These are phyloP conservation scores for Aspergillus arachidicola DNA, from an alignment of 2,329 filamentous ascomycete genomes.

Conservation along the genomic window DNA sequence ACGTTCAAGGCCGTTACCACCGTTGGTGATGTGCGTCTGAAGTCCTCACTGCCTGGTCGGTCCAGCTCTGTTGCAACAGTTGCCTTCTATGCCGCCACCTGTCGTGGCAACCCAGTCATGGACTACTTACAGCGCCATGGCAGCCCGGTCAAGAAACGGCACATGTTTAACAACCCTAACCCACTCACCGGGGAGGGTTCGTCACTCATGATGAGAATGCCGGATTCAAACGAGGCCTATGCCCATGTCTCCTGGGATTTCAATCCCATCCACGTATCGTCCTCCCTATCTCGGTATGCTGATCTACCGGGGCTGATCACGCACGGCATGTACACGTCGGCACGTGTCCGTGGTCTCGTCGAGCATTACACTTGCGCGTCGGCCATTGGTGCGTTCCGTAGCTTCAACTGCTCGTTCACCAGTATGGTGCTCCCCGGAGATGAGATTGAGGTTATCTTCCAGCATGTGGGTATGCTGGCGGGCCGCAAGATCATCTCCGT, in stretches of 20 bases:
- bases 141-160: conserved; percentile 88
- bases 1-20: conserved; percentile 92
- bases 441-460: conserved; percentile 88
- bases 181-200: conserved; percentile 84
- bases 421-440: conserved; percentile 99
- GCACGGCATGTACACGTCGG: conserved; percentile 99
- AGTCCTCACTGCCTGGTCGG: conserved; percentile 83
- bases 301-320: conserved; percentile 96
- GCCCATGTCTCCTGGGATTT: conserved; percentile 97
- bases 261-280: conserved; percentile 98
- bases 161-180: conserved; percentile 97
- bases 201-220: conserved; percentile 83
- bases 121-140: conserved; percentile 94
- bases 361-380: conserved; percentile 99
- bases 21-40: conserved; percentile 90
- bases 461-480: conserved; percentile 96
- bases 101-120: conserved; percentile 93
- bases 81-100: conserved; percentile 87
- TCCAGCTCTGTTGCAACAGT: conserved; percentile 94
- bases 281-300: conserved; percentile 93
- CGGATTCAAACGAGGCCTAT: conserved; percentile 97
- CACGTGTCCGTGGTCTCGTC: conserved; percentile 89
- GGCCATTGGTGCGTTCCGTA: conserved; percentile 93
- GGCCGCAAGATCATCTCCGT: conserved; percentile 99
- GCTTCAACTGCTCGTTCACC: conserved; percentile 95